A percentile compares a stretch with the other conserved stretches of the same genome.
Evolutionary conservation across 176 grass and related monocot species (phyloP).

Genomic region (Saccharum spontaneum): DNA sequence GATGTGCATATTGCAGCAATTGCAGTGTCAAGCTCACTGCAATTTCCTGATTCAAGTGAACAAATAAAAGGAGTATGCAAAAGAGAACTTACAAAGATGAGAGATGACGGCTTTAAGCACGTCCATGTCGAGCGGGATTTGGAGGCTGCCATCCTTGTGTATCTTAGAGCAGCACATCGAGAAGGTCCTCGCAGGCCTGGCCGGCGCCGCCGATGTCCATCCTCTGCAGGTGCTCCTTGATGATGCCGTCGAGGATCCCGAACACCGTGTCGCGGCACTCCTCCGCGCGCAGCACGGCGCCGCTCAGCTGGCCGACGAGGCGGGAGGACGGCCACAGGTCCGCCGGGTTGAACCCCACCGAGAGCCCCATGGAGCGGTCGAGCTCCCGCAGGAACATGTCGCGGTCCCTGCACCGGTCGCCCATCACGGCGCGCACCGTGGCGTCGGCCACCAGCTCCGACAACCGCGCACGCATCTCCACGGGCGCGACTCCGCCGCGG

Average conservation of each 20-base stretch:
- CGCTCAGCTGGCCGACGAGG: constrained; percentile 37
- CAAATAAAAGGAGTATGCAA: no score
- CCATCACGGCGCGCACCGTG: constrained; percentile 46
- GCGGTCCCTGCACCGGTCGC: constrained; percentile 54
- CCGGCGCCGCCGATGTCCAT: neutral
- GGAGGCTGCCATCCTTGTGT: constrained; percentile 31
- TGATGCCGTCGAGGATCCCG: constrained; percentile 55
- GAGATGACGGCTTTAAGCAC: constrained; percentile 59
- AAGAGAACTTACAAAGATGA: constrained; percentile 51
- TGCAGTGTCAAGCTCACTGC: no score
- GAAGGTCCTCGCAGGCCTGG: constrained; percentile 37
- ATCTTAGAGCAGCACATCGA: constrained; percentile 63
- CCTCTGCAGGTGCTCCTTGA: constrained; percentile 46
- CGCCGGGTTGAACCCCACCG: constrained; percentile 42
- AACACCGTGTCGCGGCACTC: constrained; percentile 35
- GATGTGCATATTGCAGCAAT: no score
- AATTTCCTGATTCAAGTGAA: neutral
- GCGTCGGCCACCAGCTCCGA: constrained; percentile 29
- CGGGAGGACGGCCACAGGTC: constrained; percentile 62
- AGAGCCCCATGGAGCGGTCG: neutral
- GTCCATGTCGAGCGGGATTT: constrained; percentile 40
- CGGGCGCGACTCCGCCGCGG: neutral
- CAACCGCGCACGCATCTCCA: constrained; percentile 55
- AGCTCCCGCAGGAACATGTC: constrained; percentile 41
- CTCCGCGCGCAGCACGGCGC: constrained; percentile 28